These are phyloP conservation scores for Penicillium odoratum DNA, from an alignment of 495 filamentous ascomycete species.

Conservation along the genomic window DNA sequence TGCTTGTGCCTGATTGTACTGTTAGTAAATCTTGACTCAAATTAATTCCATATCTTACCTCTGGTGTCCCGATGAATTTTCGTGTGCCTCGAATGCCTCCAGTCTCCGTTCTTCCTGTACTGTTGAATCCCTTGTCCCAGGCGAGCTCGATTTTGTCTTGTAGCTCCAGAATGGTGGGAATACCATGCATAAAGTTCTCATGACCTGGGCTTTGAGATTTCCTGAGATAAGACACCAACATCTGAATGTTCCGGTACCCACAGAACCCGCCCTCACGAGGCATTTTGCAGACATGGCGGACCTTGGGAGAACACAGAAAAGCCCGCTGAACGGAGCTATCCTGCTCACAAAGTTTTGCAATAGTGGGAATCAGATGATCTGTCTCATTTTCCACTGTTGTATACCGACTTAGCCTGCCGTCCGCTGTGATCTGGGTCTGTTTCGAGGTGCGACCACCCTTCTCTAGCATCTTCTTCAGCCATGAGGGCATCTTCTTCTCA, in stretches of 20 bases:
- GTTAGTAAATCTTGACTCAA: constrained; percentile 10
- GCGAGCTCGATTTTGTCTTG: constrained; percentile 89
- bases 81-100: constrained; percentile 84
- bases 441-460: constrained; percentile 58
- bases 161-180: constrained; percentile 80
- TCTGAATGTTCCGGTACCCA: constrained; percentile 97
- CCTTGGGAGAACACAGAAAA: constrained; percentile 75
- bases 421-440: constrained; percentile 52
- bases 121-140: constrained; percentile 86
- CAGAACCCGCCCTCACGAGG: constrained; percentile 86
- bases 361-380: constrained; percentile 67
- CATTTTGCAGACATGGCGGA: constrained; percentile 81
- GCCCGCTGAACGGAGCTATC: constrained; percentile 64
- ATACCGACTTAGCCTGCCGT: constrained; percentile 47
- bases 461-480: constrained; percentile 69
- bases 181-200: constrained; percentile 55
- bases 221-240: constrained; percentile 79
- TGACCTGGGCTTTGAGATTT: constrained; percentile 55
- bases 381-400: constrained; percentile 61
- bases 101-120: constrained; percentile 72
- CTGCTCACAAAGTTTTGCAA: constrained; percentile 69
- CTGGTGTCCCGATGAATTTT: constrained; percentile 94
- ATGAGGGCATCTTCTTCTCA: constrained; percentile 84
- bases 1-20: constrained; percentile 65
- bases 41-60: constrained; percentile 51